phyloP scores from a whole-genome alignment of 441 rosid genomes.

The Pelargonium fulgidum region DNA sequence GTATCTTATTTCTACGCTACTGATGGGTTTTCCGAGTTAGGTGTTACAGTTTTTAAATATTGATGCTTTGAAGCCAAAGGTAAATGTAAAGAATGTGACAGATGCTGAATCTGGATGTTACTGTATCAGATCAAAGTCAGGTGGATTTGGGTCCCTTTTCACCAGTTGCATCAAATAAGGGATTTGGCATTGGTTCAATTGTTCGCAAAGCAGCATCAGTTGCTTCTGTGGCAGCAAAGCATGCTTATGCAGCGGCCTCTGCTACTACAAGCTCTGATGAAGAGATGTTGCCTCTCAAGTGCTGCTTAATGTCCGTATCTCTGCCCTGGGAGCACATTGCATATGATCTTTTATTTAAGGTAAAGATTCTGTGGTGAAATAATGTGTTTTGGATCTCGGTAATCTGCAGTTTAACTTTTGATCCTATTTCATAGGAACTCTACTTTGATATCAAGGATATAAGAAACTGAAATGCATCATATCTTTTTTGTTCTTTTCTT shows the following conservation, averaged over 20 bases:
- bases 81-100: slow-evolving; percentile 12
- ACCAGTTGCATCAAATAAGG: slow-evolving; percentile 67
- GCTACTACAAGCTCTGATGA: slow-evolving; percentile 21
- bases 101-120: slow-evolving; percentile 20
- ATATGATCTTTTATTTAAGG: slow-evolving; percentile 27
- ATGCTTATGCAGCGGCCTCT: slow-evolving; percentile 57
- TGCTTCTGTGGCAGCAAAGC: slow-evolving; percentile 91
- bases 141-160: slow-evolving; percentile 72
- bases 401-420: background rate
- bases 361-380: slow-evolving; percentile 8
- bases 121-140: slow-evolving; percentile 79
- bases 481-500: too few relatives aligned
- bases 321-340: slow-evolving; percentile 31
- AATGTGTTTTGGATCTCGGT: background rate
- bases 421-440: too few relatives aligned
- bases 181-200: slow-evolving; percentile 75
- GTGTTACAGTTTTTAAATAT: slow-evolving; percentile 8
- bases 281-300: slow-evolving; percentile 27
- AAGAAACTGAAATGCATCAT: background rate
- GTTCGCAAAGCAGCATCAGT: slow-evolving; percentile 80
- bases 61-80: slow-evolving; percentile 15
- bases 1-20: background rate
- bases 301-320: slow-evolving; percentile 29
- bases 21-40: slow-evolving; percentile 8
- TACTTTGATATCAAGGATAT: background rate